phyloP scores from a whole-genome alignment of 306 rosid species.

The Aeschynomene evenia region DNA sequence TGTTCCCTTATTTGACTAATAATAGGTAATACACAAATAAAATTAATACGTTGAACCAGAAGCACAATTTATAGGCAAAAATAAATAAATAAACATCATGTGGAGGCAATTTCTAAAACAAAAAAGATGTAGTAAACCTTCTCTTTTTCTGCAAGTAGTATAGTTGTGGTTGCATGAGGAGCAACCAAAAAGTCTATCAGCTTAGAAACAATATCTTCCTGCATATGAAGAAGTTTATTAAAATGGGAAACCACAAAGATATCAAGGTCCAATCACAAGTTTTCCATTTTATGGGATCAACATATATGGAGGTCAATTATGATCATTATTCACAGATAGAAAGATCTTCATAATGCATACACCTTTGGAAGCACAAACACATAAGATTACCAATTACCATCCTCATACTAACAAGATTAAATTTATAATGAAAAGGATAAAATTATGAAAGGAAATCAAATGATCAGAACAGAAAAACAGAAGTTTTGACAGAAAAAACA shows the following conservation, averaged over 20 bases:
- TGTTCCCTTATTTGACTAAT: conserved; percentile 61
- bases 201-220: conserved; percentile 83
- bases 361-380: background rate
- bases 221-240: conserved; percentile 36
- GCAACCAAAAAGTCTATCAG: conserved; percentile 80
- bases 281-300: background rate
- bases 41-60: conserved; percentile 11
- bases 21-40: conserved; percentile 19
- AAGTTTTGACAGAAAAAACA: background rate
- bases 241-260: conserved; percentile 1
- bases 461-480: background rate
- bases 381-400: background rate
- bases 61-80: background rate
- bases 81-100: background rate
- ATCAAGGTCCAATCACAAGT: background rate
- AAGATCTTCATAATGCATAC: background rate
- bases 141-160: conserved; percentile 75
- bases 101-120: background rate
- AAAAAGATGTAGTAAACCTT: conserved; percentile 45
- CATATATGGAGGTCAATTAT: background rate
- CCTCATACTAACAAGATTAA: background rate
- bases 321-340: background rate
- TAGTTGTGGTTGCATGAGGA: conserved; percentile 75
- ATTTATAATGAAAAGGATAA: background rate
- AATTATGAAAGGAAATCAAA: background rate